Conservation (phyloP, 2,329 filamentous ascomycete genomes). For the Stachybotrys chartarum region DNA sequence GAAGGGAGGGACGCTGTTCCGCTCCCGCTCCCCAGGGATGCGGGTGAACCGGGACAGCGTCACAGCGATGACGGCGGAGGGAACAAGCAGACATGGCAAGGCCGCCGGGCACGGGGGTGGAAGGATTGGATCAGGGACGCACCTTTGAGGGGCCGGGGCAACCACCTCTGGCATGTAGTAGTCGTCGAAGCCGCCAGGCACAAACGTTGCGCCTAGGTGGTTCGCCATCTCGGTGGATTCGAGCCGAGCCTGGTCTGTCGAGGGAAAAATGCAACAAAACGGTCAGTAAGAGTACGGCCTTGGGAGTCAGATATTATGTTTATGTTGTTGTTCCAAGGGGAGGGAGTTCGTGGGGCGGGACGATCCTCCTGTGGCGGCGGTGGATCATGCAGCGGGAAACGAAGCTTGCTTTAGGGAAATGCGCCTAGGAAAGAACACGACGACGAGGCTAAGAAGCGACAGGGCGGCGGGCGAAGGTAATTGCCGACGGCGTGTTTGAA, state of each 20-base stretch:
- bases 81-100: conserved; percentile 2
- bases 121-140: conserved; percentile 14
- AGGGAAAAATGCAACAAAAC: neutral
- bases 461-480: neutral
- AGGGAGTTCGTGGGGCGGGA: neutral
- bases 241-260: conserved; percentile 6
- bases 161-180: conserved; percentile 56
- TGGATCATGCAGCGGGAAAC: conserved; percentile 1
- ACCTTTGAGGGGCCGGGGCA: conserved; percentile 52
- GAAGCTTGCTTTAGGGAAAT: conserved; percentile 3
- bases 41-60: neutral
- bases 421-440: too few species aligned
- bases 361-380: neutral
- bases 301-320: neutral
- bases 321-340: neutral
- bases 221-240: conserved; percentile 11
- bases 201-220: conserved; percentile 48
- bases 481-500: neutral
- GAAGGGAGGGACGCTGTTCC: neutral
- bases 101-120: neutral
- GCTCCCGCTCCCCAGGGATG: neutral
- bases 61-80: neutral
- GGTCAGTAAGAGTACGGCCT: neutral
- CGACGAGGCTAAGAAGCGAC: neutral
- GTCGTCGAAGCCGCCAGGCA: conserved; percentile 51